Evolutionary conservation across 176 grass and related monocot genomes (phyloP), one percentile per base, ranked within the genome.

Genomic region (Dendrocalamus sinicus): DNA sequence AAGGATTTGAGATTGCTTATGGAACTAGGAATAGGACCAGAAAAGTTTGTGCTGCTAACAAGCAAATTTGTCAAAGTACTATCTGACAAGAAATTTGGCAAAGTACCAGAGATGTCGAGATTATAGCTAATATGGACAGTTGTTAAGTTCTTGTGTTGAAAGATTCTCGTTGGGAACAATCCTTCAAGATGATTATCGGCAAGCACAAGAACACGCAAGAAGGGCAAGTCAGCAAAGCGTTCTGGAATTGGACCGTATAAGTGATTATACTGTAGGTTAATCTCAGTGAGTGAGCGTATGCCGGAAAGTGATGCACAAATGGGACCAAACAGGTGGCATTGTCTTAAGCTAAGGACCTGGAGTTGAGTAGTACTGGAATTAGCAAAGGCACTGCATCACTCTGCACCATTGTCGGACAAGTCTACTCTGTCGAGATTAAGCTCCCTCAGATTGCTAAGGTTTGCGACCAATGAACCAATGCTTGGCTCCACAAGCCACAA

Each of bases 401-500:
- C 65, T 8, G 45, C 67, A 8, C 86, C 90, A 12, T 86, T 78
- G 30, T 48, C 59, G 0, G 88, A 92, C 58, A 95, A 82, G 37
- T 95, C 83, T 1, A 92, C 88, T 1, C 20, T 32, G 45, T 76
- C 88, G 0, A 92, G 70, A 48, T 81, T 12, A 20, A 95, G 93
- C 43, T 69, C 55, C 26, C 40, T 72, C 22, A 95, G 83, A 39
- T 78, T 86, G 35, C 82, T 86, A 22, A 90, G 88, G 64, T 95
- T 86, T 9, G 65, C 58, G 23, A 95, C 44, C 2, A 95, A 40
- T 11, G 82, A 77, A 14, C 62, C 73, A 9, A 92, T 16, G 3
- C 39, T 37, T 10, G 90, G 88, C 22, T 85, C 68, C 0, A 44
- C 19, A 12, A 94, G 43, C 43, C 0, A 8, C 43, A 7, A 52